Evolutionary conservation across 2,329 filamentous ascomycete genomes (phyloP).

Genomic region (Sporothrix inflata): DNA sequence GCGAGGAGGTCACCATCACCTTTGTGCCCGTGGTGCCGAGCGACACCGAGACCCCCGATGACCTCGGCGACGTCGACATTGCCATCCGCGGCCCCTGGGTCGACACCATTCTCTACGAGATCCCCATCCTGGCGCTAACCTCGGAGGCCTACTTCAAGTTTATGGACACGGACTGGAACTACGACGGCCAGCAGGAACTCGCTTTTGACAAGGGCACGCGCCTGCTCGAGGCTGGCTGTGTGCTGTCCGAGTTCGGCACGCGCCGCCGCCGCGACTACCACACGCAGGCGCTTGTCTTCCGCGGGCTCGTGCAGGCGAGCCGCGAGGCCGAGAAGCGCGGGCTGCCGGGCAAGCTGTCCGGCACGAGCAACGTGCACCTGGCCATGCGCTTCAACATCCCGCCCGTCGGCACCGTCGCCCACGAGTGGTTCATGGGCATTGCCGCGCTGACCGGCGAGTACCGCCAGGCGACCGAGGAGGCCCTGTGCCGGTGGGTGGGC

Average conservation of each 20-base stretch:
- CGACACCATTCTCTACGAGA: conserved; percentile 97
- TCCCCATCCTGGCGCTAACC: conserved; percentile 86
- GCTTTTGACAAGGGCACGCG: conserved; percentile 79
- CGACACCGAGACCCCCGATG: conserved; percentile 47
- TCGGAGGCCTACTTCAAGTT: conserved; percentile 98
- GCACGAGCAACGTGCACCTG: conserved; percentile 95
- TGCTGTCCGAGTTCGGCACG: conserved; percentile 93
- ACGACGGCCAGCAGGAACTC: conserved; percentile 82
- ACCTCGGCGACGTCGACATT: conserved; percentile 75
- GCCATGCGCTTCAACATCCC: conserved; percentile 88
- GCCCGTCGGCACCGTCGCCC: conserved; percentile 85
- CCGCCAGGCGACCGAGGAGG: conserved; percentile 78
- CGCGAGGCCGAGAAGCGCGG: conserved; percentile 68
- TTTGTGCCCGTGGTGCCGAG: conserved; percentile 61
- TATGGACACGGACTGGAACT: conserved; percentile 89
- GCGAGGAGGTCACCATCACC: conserved; percentile 74
- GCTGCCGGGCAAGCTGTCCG: conserved; percentile 73
- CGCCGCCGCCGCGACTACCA: conserved; percentile 89
- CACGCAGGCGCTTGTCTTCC: conserved; percentile 89
- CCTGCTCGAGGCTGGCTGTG: conserved; percentile 79
- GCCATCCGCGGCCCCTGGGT: conserved; percentile 82
- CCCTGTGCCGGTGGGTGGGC: conserved; percentile 83
- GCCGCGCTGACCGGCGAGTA: conserved; percentile 90
- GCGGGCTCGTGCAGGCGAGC: conserved; percentile 78
- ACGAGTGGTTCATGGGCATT: conserved; percentile 99